Evolutionary conservation across 2,329 filamentous ascomycete species (phyloP), one percentile per base, ranked within the genome.

Genomic region (Tympanopsis confertula): DNA sequence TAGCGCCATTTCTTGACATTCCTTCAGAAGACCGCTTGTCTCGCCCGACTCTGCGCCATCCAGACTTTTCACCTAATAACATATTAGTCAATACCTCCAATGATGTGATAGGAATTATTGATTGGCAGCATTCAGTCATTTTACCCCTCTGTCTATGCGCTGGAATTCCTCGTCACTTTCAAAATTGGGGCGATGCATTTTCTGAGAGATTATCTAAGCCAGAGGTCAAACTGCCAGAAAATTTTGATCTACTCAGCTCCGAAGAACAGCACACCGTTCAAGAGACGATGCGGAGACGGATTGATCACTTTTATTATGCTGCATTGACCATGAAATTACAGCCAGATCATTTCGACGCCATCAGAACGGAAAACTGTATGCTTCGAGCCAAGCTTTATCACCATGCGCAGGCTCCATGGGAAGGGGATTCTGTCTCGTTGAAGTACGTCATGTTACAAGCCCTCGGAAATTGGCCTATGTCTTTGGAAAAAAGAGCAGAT

Each of bases 41-140:
- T 48, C 46, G 48, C 5, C 50, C 48, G 2, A 42, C 42, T 5
- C 41, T 51, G 36, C 46, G 49, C 3, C 50, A 52, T 38, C 48
- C 47, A 4, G 46, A 52, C 35, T 44, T 52, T 38, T 47, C 42
- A 26, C 22, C 22, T 7, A n/a, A 26, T 10, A 26, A 26, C 22
- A 26, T n/a, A 7, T n/a, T 26, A 26, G n/a, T 26, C n/a, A n/a
- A 26, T 26, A 10, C 22, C 22, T 26, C 22, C 7, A 10, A 26
- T n/a, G n/a, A 26, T n/a, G n/a, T 26, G 7, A 26, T n/a, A 26
- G 22, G 7, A 26, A 26, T 26, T n/a, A 26, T 26, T n/a, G 22
- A 26, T 7, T 26, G 22, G 22, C 22, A 26, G n/a, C 7, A 26
- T 26, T 7, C 22, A 7, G 22, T 26, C 7, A n/a, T n/a, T 10